Evolutionary conservation across 805 yeast genomes (phyloP), one percentile per base, ranked within the genome.

Genomic region (Lipomyces spencermartinsiae): DNA sequence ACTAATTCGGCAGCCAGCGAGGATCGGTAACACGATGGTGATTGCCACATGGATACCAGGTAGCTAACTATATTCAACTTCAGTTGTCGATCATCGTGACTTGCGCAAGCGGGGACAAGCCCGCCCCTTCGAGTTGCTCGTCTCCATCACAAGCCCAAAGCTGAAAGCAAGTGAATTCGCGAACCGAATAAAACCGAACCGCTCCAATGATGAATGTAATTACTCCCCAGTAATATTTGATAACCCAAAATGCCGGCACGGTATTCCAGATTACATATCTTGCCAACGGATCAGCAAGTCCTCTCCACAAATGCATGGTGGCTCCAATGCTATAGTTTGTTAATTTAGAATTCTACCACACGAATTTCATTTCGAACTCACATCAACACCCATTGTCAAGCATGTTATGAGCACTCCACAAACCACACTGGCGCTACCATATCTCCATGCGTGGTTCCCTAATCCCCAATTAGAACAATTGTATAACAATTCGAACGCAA

Each of bases 301-400:
- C 34, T 10, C 33, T 25, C 16, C 9, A 53, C 56, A 53, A 53
- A 53, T 53, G 31, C 34, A 16, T 25, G 56, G 22, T 19, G 19
- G 3, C 56, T 4, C 56, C 56, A 53, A 31, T 53, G 33, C 56
- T 53, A 53, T 25, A 53, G 5, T 1, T 12, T 1, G 49, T 43
- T n/a, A 43, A 19, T 22, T 16, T 16, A n/a, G 37, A 34, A 43
- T 43, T n/a, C 49, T 16, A 43, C 10, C 5, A 43, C 22, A 43
- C 49, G 22, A 16, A 7, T 6, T 22, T 9, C 19, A 43, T 43
- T 16, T 19, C 12, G 9, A 10, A 53, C 56, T 53, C 56, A 53
- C 56, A 34, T 64, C 63, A 10, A 68, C 71, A 2, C 72, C 72
- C 12, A 62, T 19, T 4, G 72, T 69, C 12, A 66, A 33, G 25